Evolutionary conservation across 805 yeast species (phyloP), one percentile per base, ranked within the genome.

Genomic region (Suhomyces kilbournensis): DNA sequence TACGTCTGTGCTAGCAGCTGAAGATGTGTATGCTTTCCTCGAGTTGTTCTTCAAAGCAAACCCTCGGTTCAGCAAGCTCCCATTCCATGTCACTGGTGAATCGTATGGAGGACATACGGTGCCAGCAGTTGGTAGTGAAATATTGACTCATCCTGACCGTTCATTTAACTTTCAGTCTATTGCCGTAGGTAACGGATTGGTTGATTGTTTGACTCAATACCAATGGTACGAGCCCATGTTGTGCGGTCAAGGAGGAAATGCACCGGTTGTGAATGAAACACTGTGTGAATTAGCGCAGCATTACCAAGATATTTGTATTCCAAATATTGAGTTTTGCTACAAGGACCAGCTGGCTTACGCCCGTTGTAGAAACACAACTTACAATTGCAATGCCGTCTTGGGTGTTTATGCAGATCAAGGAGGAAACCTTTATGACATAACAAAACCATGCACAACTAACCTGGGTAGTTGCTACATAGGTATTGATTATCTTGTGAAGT

Each of bases 151-250:
- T 38, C 60, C 63, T 10, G 63, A 61, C 48, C 53, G 64, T 25
- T 50, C 58, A 15, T 59, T 60, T 45, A 70, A 71, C 40, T 65
- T 72, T 53, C 32, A 61, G 15, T 73, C 78, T 3, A 71, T 75
- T 12, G 61, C 75, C 56, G 72, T 75, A 45, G 79, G 79, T 15
- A 75, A 75, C 58, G 79, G 79, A 42, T 66, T 74, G 53, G 73
- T 77, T 39, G 79, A 75, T 56, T 64, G 77, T 3, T 64, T 70
- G 53, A 67, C 70, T 52, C 79, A 75, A 56, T 63, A 64, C 51
- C 70, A 57, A 23, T 65, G 66, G 54, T 74, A 74, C 59, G 68
- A 63, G 55, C 77, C 78, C 35, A 75, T 75, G 79, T 76, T 70
- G 5, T 73, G 78, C 60, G 78, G 78, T 44, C 72, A 71, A 61